Conservation (phyloP, 2,329 filamentous ascomycete species). For the Passalora sequoiae region DNA sequence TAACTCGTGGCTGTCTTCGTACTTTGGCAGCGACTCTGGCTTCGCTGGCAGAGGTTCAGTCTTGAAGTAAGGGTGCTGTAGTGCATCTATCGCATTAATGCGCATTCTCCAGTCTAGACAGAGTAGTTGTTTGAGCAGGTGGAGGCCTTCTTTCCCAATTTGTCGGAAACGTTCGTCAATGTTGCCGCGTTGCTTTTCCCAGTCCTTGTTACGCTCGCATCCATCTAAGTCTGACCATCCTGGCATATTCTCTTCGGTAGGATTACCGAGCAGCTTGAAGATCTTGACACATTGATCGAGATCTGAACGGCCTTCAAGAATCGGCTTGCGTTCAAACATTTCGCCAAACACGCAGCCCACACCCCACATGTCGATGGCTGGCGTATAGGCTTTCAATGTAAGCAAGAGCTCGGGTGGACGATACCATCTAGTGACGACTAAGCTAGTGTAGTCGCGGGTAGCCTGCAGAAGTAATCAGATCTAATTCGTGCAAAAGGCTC, state of each 20-base stretch:
- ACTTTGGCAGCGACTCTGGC: slow-evolving; percentile 81
- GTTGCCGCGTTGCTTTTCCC: slow-evolving; percentile 57
- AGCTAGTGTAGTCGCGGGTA: slow-evolving; percentile 84
- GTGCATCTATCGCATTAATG: slow-evolving; percentile 87
- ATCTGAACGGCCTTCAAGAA: slow-evolving; percentile 84
- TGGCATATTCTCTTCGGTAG: slow-evolving; percentile 87
- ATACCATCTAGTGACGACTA: slow-evolving; percentile 97
- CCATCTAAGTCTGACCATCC: slow-evolving; percentile 80
- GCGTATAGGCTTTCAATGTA: slow-evolving; percentile 86
- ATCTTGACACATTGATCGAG: slow-evolving; percentile 86
- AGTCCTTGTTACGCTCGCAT: slow-evolving; percentile 66
- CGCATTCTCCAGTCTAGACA: slow-evolving; percentile 83
- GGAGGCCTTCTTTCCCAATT: slow-evolving; percentile 61
- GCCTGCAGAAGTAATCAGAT: slow-evolving; percentile 46
- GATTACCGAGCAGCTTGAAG: slow-evolving; percentile 85
- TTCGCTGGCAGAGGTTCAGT: slow-evolving; percentile 70
- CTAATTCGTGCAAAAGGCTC: not conserved
- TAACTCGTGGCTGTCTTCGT: slow-evolving; percentile 94
- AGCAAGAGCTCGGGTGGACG: slow-evolving; percentile 87
- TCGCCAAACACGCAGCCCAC: slow-evolving; percentile 98
- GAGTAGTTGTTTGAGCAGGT: slow-evolving; percentile 74
- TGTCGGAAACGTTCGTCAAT: slow-evolving; percentile 65
- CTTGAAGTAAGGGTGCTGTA: slow-evolving; percentile 88
- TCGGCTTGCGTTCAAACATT: slow-evolving; percentile 92
- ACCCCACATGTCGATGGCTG: slow-evolving; percentile 96